Base-by-base conservation (phyloP, 2,329 filamentous ascomycete genomes). In the Aspergillus unguis region DNA sequence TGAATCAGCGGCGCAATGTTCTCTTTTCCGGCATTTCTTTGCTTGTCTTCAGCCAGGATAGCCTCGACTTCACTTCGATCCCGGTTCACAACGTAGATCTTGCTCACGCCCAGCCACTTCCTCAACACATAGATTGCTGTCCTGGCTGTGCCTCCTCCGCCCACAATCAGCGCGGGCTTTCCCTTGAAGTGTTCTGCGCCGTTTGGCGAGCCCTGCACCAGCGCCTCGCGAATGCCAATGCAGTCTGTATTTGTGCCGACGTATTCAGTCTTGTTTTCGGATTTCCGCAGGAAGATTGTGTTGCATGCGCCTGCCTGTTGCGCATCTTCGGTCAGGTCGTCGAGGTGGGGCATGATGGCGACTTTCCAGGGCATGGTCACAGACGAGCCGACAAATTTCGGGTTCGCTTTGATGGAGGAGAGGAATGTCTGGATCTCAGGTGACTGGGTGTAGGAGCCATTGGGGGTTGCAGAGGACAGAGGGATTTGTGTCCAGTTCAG, bases 301-400 rank as follows among this genome's bases (percentile, higher is more conserved):
- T 94, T 92, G 71, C 87, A 86, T 46, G 88, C 88, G 44, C 88
- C 88, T 25, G 91, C 85, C 33, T 85, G 84, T 45, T 80, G 79
- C 60, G 84, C 88, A 71, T 91, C 87, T 25, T 83, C 80, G 5
- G 87, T 90, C 35, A 92, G 75, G 49, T 85, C 82, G 64, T 92
- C 88, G 6, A 92, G 79, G 60, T 89, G 78, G 0, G 82, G 78
- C 54, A 92, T 82, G 65, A 92, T 90, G 61, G 83, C 78, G 27
- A 92, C 82, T 71, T 94, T 92, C 76, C 90, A 85, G 0, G 89
- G 89, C 88, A 92, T 94, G 23, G 88, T 92, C 35, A 92, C 84
- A 3, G 86, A 84, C 25, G 85, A 83, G 50, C 86, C 85, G 81
- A 74, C 67, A 49, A 73, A 72, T 50, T 73, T 73, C 36, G 68